Evolutionary conservation across 2,329 filamentous ascomycete genomes (phyloP), one percentile per base, ranked within the genome.

Genomic region (Aspergillus sojae): DNA sequence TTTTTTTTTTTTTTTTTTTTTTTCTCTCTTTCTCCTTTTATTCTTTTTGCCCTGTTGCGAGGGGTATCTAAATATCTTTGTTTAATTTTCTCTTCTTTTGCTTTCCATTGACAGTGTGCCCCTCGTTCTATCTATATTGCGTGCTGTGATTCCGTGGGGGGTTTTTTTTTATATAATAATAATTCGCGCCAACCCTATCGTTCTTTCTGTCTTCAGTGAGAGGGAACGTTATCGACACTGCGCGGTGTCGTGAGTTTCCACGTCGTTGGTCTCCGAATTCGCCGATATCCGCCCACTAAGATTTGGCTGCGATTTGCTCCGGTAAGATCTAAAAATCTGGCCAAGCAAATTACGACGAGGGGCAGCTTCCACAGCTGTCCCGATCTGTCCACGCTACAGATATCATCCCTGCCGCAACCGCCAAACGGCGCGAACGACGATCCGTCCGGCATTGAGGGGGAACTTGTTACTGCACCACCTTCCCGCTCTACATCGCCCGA

Each of bases 341-440:
- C 78, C 74, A 72, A 73, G 72, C 73, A 76, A 72, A 72, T 71
- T 43, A 70, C 73, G 65, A 72, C 72, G 69, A 74, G 75, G 74
- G 74, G 75, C 77, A 77, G 76, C 77, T 79, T 74, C 65, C 70
- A 75, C 70, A 78, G 78, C 77, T 80, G 78, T 76, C 77, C 77
- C 70, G 77, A 80, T 73, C 73, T 79, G 67, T 78, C 76, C 50
- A 71, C 74, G 62, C 71, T 79, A 67, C 75, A 74, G 67, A 75
- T 74, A 69, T 68, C 72, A 62, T 67, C 70, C 65, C 65, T 67
- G 65, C 68, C 65, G 62, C 66, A 67, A 30, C 58, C 69, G 59
- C 59, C 66, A 59, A 65, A 67, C 70, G 71, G 68, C 68, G 63
- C 68, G 58, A 62, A 66, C 67, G 62, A 67, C 67, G 70, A 69